Conservation (phyloP, 2,329 filamentous ascomycete species). For the Phaeosphaeria sp. region DNA sequence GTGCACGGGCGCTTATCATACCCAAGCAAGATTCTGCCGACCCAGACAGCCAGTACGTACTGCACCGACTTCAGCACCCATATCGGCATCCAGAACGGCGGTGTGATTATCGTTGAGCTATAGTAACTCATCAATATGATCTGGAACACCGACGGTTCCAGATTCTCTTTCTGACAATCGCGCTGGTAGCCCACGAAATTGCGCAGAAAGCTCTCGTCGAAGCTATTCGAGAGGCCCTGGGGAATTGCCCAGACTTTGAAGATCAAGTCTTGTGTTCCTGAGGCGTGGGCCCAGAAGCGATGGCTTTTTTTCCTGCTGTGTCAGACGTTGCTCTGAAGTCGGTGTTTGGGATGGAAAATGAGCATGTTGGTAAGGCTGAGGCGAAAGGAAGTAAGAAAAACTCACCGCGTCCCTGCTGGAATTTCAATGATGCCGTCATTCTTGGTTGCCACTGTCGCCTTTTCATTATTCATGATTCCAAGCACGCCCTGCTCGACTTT, state of each 20-base stretch:
- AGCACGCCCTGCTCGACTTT: constrained; percentile 2
- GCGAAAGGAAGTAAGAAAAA: too few relatives aligned
- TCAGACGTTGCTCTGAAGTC: background rate
- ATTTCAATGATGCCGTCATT: background rate
- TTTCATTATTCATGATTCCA: background rate
- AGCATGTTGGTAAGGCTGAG: background rate
- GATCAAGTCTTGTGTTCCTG: constrained; percentile 1
- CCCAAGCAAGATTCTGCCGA: too few relatives aligned
- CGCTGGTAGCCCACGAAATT: constrained; percentile 1
- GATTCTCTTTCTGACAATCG: background rate
- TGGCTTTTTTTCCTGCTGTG: background rate
- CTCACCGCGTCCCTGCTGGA: constrained; percentile 2
- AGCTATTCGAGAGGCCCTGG: background rate
- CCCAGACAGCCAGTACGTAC: background rate
- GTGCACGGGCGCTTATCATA: too few relatives aligned
- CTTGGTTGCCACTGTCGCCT: background rate
- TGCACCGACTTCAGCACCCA: background rate
- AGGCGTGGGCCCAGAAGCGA: background rate
- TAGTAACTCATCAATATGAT: background rate
- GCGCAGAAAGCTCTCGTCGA: constrained; percentile 1
- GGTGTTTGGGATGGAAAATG: background rate
- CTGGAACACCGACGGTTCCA: background rate
- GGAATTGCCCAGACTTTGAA: constrained; percentile 1
- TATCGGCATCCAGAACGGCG: constrained; percentile 2
- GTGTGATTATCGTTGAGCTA: background rate